Evolutionary conservation across 2,329 filamentous ascomycete genomes (phyloP), one percentile per base, ranked within the genome.

Genomic region (Paradendryphiella salina): DNA sequence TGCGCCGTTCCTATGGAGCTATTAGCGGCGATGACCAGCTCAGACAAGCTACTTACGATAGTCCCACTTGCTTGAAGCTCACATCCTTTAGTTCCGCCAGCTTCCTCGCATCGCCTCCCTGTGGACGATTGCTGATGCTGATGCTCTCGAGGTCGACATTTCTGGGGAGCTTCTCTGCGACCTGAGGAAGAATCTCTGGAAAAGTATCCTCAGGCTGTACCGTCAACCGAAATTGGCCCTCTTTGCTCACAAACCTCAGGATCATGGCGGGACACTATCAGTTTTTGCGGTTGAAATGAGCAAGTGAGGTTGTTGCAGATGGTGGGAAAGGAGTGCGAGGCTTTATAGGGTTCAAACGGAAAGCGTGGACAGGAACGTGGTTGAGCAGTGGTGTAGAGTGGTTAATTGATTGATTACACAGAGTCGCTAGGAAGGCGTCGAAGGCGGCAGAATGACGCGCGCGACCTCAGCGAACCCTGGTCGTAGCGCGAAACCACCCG

Each of bases 191-290:
- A 21, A 86, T 75, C 7, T 81, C 76, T 15, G 79, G 70, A 71
- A 97, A 96, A 0, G 86, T 85, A 57, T 89, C 85, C 34, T 82
- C 80, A 42, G 86, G 83, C 63, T 92, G 86, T 61, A 95, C 83
- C 43, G 81, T 89, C 66, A 97, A 80, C 63, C 94, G 88, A 75
- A 92, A 87, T 80, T 94, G 94, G 77, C 94, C 49, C 29, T 96
- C 91, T 42, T 51, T 51, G 43, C 48, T 51, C 20, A 47, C 43
- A 5, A 51, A 51, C 43, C 48, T 85, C 49, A 96, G 80, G 68
- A 96, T 81, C 85, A 96, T 96, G 53, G 40, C 51, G 48, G 31
- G 28, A 35, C 29, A 29, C 48, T 54, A 32, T 46, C 21, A 26
- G 35, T 46, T 34, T 26, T 37, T 29, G 29, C 29, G 32, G 34